Evolutionary conservation across 768 basidiomycete genomes (phyloP).

Genomic region (Calocera cornea): DNA sequence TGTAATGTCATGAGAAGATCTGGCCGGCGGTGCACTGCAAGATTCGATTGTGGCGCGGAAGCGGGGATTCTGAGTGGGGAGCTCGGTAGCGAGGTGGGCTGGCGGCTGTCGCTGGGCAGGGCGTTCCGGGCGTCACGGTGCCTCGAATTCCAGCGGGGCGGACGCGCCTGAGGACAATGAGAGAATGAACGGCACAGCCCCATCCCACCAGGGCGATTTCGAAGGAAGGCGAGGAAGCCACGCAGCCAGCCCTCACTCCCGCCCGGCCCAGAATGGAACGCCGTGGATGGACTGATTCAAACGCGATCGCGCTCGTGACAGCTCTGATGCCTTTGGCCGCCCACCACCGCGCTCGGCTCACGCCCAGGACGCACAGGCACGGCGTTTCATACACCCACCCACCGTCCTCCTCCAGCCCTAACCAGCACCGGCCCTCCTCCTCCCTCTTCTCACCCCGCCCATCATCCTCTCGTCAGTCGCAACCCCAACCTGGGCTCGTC

Average conservation of each 20-base stretch:
- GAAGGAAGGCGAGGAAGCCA: background rate
- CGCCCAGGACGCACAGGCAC: background rate
- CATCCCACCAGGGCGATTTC: too few relatives aligned
- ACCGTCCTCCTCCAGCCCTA: background rate
- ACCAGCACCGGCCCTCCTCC: background rate
- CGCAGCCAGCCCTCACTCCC: too few relatives aligned
- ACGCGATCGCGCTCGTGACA: background rate
- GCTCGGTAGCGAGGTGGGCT: too few relatives aligned
- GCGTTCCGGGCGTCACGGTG: background rate
- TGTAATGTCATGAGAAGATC: too few relatives aligned
- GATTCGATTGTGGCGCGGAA: background rate
- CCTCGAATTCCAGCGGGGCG: background rate
- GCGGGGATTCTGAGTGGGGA: too few relatives aligned
- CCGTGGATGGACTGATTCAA: too few relatives aligned
- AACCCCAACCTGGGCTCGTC: background rate
- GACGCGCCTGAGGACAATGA: background rate
- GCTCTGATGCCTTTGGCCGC: background rate
- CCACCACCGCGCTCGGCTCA: background rate
- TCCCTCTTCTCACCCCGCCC: background rate
- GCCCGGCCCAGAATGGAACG: too few relatives aligned
- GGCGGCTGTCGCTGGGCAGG: background rate
- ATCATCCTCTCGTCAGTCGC: background rate
- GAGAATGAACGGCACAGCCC: too few relatives aligned
- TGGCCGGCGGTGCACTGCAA: background rate
- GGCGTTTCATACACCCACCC: background rate